phyloP scores from a whole-genome alignment of 2,329 filamentous ascomycete genomes.

The Trichoderma cornu-damae region DNA sequence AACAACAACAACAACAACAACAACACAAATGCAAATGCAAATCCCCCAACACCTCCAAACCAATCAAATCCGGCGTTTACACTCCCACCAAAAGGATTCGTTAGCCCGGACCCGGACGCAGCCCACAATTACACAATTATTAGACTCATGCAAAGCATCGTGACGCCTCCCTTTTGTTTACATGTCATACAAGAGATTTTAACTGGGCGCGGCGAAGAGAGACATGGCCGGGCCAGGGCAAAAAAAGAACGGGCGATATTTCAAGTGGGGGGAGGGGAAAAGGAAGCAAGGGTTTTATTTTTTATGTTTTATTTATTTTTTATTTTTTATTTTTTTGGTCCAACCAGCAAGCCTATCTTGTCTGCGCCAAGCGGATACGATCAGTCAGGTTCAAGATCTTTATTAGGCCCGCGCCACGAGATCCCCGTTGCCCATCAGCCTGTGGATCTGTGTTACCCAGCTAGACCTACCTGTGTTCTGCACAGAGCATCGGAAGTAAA shows the following conservation, averaged over 20 bases:
- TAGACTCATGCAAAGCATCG: conserved; percentile 16
- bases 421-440: conserved; percentile 9
- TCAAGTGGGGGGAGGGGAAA: too few species aligned
- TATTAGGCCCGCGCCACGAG: not conserved
- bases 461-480: not conserved
- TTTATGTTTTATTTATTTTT: too few species aligned
- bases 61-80: not conserved
- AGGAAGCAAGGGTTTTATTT: too few species aligned
- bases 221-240: not conserved
- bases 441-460: conserved; percentile 5
- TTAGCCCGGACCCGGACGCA: not conserved
- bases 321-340: too few species aligned
- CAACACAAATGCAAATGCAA: not conserved
- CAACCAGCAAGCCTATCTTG: not conserved
- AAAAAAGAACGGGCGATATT: not conserved
- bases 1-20: not conserved
- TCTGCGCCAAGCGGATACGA: not conserved
- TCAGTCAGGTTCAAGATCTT: not conserved
- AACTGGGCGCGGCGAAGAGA: conserved; percentile 7
- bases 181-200: conserved; percentile 1
- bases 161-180: not conserved
- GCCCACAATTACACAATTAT: too few species aligned
- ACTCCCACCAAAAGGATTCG: not conserved
- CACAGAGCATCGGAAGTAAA: not conserved
- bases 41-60: not conserved